Conservation (phyloP, 192 early-diverging fungal species). For the Chytriomyces hyalinus region DNA sequence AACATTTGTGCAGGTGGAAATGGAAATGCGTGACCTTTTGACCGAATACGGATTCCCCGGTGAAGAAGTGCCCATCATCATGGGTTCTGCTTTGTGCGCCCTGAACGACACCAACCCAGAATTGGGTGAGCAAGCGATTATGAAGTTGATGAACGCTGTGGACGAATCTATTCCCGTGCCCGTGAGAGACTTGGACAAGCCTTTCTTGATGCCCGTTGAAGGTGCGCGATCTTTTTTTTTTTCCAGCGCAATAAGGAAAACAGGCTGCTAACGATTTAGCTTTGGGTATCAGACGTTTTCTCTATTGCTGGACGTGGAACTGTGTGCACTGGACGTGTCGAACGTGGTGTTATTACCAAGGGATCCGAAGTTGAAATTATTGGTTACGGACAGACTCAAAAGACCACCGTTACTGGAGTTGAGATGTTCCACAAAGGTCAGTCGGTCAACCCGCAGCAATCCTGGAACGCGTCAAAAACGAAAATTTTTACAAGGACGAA, state of each 20-base stretch:
- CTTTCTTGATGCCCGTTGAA: constrained; percentile 99
- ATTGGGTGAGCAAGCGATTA: constrained; percentile 86
- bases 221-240: constrained; percentile 39
- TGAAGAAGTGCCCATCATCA: constrained; percentile 87
- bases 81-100: constrained; percentile 94
- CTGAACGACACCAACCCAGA: constrained; percentile 90
- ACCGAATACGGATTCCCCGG: constrained; percentile 90
- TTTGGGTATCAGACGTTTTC: constrained; percentile 79
- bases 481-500: no score
- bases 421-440: constrained; percentile 98
- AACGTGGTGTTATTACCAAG: constrained; percentile 91
- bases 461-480: neutral
- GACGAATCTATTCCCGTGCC: constrained; percentile 93
- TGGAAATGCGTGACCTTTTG: constrained; percentile 98
- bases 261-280: neutral
- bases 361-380: constrained; percentile 97
- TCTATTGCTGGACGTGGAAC: constrained; percentile 98
- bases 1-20: constrained; percentile 67
- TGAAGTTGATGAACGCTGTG: constrained; percentile 91
- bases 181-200: constrained; percentile 92
- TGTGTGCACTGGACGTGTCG: constrained; percentile 93
- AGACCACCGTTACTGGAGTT: constrained; percentile 95
- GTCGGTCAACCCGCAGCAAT: constrained; percentile 8
- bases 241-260: neutral
- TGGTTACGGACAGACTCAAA: constrained; percentile 85